Percentiles rank a stretch among this genome's conserved stretches.
Conservation (phyloP, 2,329 filamentous ascomycete genomes). For the Aspergillus quadricinctus region DNA sequence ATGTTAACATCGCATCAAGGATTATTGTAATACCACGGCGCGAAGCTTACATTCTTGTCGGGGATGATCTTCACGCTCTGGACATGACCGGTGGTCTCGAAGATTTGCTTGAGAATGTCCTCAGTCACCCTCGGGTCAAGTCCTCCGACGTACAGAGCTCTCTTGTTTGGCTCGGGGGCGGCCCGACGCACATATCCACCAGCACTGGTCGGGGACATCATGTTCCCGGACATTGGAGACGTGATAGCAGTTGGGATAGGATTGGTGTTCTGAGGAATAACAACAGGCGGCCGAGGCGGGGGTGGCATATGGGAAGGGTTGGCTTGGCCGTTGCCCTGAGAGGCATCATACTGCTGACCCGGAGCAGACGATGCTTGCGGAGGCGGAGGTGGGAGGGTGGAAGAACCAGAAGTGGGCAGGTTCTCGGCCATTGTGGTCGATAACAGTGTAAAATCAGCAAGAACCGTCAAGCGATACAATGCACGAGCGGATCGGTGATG, state of each 20-base stretch:
- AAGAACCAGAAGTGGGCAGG: slow-evolving; percentile 57
- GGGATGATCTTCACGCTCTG: slow-evolving; percentile 99
- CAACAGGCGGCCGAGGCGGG: slow-evolving; percentile 74
- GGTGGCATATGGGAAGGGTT: slow-evolving; percentile 79
- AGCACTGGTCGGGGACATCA: slow-evolving; percentile 81
- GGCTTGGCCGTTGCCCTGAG: slow-evolving; percentile 63
- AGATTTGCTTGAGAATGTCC: slow-evolving; percentile 94
- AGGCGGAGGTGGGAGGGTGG: slow-evolving; percentile 62
- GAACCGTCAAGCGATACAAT: slow-evolving; percentile 16
- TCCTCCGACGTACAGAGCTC: slow-evolving; percentile 91
- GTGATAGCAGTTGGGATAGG: slow-evolving; percentile 90
- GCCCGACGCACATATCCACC: slow-evolving; percentile 81
- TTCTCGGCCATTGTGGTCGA: slow-evolving; percentile 69
- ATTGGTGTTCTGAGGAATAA: slow-evolving; percentile 94
- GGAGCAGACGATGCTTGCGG: slow-evolving; percentile 66
- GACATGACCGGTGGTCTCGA: slow-evolving; percentile 97
- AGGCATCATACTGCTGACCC: slow-evolving; percentile 66
- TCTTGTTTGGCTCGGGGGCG: slow-evolving; percentile 97
- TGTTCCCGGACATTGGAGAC: slow-evolving; percentile 71
- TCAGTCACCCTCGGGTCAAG: slow-evolving; percentile 93
- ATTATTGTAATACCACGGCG: neutral
- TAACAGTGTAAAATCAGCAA: slow-evolving; percentile 18
- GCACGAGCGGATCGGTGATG: slow-evolving; percentile 18
- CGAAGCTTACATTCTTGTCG: slow-evolving; percentile 87
- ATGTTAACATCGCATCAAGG: slow-evolving; percentile 14